phyloP scores from a whole-genome alignment of 2,329 filamentous ascomycete species.

The Arthrocladium fulminans region DNA sequence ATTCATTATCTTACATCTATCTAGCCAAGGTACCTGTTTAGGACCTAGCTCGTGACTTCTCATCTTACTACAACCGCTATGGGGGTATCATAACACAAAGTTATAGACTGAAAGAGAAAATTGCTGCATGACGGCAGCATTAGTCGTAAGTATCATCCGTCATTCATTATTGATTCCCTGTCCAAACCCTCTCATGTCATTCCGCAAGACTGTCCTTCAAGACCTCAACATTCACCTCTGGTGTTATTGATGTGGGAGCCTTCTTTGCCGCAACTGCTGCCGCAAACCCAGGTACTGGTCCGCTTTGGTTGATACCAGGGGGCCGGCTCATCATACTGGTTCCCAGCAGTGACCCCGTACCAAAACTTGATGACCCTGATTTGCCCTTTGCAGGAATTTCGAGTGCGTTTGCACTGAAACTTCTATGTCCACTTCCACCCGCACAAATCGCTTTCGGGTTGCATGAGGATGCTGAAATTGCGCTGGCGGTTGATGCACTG shows the following conservation, averaged over 20 bases:
- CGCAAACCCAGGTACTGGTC: constrained; percentile 63
- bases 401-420: constrained; percentile 2
- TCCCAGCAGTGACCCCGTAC: not conserved
- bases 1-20: no score
- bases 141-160: not conserved
- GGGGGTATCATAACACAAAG: not conserved
- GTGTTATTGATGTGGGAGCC: constrained; percentile 48
- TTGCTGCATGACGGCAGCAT: not conserved
- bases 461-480: constrained; percentile 10
- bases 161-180: no score
- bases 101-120: not conserved
- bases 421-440: not conserved
- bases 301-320: constrained; percentile 70
- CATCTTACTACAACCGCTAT: not conserved
- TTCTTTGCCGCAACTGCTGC: constrained; percentile 36
- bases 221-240: constrained; percentile 51
- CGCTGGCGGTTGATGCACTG: not conserved
- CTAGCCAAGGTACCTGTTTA: no score
- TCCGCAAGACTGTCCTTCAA: constrained; percentile 52
- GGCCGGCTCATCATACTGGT: constrained; percentile 33
- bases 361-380: not conserved
- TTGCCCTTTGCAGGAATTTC: not conserved
- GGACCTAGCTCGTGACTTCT: no score
- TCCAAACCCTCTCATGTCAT: constrained; percentile 20
- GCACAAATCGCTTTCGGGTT: constrained; percentile 13